These are phyloP conservation scores for Corrigiola litoralis DNA, from an alignment of 179 eudicot genomes.

Conservation along the genomic window DNA sequence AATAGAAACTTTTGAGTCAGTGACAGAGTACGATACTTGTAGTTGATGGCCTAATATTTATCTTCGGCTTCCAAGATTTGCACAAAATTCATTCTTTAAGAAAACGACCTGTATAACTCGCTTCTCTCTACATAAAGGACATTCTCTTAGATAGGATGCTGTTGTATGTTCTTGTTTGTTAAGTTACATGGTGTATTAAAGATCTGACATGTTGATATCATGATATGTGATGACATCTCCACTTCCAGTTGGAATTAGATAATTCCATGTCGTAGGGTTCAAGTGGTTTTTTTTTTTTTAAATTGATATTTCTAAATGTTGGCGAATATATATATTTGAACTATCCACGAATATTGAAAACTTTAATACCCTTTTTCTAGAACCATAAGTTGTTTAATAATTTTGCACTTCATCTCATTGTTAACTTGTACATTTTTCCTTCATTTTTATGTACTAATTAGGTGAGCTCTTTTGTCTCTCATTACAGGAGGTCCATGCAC, in stretches of 20 bases:
- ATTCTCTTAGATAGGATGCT: neutral
- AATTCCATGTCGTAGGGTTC: too few species aligned
- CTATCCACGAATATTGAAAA: too few species aligned
- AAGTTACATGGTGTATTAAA: neutral
- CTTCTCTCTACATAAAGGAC: too few species aligned
- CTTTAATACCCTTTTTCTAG: too few species aligned
- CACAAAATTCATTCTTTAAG: too few species aligned
- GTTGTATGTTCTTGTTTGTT: neutral
- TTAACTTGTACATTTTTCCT: neutral
- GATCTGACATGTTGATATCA: neutral
- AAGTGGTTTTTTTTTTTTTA: too few species aligned
- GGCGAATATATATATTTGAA: neutral
- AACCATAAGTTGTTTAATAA: too few species aligned
- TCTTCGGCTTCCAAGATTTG: too few species aligned
- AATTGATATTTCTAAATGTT: neutral
- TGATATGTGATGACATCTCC: neutral
- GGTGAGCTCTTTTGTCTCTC: slow-evolving; percentile 5
- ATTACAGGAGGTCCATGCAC: slow-evolving; percentile 90
- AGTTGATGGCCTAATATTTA: too few species aligned
- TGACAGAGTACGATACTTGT: too few species aligned
- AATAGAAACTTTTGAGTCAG: neutral
- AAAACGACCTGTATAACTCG: too few species aligned
- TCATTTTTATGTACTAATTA: neutral
- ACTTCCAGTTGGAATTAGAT: neutral
- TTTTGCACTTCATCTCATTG: neutral